Conservation (phyloP, 495 filamentous ascomycete genomes). For the Hypoxylon perforatum region DNA sequence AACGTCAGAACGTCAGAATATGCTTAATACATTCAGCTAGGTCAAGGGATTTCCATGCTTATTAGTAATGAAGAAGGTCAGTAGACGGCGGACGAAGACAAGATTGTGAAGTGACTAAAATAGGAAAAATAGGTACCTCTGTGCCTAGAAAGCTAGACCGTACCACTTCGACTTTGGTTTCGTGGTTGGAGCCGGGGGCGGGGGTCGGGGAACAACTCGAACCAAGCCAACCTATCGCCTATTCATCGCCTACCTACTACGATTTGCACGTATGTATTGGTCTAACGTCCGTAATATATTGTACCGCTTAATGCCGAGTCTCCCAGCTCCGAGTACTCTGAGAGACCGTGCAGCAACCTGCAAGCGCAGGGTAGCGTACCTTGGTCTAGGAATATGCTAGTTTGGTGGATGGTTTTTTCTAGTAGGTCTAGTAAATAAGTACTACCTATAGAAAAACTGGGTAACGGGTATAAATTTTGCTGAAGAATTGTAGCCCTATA, state of each 20-base stretch:
- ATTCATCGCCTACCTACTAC: background rate
- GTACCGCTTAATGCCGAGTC: constrained; percentile 11
- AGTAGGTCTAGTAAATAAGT: background rate
- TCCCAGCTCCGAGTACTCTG: background rate
- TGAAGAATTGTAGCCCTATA: constrained; percentile 31
- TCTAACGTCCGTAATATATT: background rate
- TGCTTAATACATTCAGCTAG: constrained; percentile 12
- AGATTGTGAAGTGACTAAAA: constrained; percentile 28
- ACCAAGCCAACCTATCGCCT: constrained; percentile 14
- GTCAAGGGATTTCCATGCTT: constrained; percentile 28
- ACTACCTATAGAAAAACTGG: background rate
- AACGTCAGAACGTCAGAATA: constrained; percentile 44
- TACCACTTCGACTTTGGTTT: constrained; percentile 36
- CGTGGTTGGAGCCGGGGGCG: constrained; percentile 33
- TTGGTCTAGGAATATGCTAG: too few species aligned
- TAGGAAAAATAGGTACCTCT: too few species aligned
- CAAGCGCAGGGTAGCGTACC: background rate
- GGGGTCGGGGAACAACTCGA: constrained; percentile 13
- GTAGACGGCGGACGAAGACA: constrained; percentile 14
- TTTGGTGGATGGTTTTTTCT: too few species aligned
- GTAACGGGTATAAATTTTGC: constrained; percentile 1
- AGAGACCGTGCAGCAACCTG: background rate
- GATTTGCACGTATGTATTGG: too few species aligned
- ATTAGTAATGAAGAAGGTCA: constrained; percentile 9
- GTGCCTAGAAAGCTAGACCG: too few species aligned